Percentiles rank a stretch among this genome's conserved stretches.
These are phyloP conservation scores for Eutypella sp. DNA, from an alignment of 2,329 filamentous ascomycete genomes.

Conservation along the genomic window DNA sequence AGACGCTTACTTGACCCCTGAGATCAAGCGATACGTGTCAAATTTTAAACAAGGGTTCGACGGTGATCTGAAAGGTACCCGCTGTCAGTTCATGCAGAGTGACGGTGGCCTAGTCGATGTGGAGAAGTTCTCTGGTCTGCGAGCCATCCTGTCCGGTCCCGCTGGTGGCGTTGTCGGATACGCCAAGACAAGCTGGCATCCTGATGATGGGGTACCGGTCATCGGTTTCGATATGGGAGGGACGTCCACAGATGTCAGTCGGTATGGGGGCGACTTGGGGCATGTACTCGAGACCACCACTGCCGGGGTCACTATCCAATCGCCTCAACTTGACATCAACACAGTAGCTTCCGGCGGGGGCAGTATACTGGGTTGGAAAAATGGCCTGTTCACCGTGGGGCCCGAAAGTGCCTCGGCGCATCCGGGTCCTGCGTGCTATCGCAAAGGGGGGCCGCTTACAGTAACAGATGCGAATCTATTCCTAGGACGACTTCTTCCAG, in stretches of 20 bases:
- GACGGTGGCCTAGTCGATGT: conserved; percentile 48
- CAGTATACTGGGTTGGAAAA: conserved; percentile 58
- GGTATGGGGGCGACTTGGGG: conserved; percentile 49
- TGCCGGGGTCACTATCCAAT: conserved; percentile 73
- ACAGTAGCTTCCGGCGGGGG: conserved; percentile 69
- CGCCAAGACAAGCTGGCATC: conserved; percentile 60
- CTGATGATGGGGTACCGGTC: conserved; percentile 59
- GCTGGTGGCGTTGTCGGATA: conserved; percentile 77
- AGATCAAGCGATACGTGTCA: conserved; percentile 13
- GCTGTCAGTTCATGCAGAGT: conserved; percentile 25
- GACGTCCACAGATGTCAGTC: conserved; percentile 70
- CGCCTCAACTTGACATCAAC: conserved; percentile 76
- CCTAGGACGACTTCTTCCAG: conserved; percentile 54
- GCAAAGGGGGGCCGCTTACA: conserved; percentile 66
- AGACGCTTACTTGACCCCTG: conserved; percentile 17
- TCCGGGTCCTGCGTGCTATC: conserved; percentile 67
- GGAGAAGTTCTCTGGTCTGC: conserved; percentile 61
- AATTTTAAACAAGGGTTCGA: conserved; percentile 14
- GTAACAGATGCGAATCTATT: conserved; percentile 70
- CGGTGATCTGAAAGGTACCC: conserved; percentile 4
- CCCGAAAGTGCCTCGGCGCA: conserved; percentile 70
- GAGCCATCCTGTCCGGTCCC: conserved; percentile 67
- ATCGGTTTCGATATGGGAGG: conserved; percentile 76
- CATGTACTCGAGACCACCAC: conserved; percentile 25
- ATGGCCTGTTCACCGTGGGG: conserved; percentile 68